These are phyloP conservation scores for Lentinula lateritia DNA, from an alignment of 768 basidiomycete species.

Conservation along the genomic window DNA sequence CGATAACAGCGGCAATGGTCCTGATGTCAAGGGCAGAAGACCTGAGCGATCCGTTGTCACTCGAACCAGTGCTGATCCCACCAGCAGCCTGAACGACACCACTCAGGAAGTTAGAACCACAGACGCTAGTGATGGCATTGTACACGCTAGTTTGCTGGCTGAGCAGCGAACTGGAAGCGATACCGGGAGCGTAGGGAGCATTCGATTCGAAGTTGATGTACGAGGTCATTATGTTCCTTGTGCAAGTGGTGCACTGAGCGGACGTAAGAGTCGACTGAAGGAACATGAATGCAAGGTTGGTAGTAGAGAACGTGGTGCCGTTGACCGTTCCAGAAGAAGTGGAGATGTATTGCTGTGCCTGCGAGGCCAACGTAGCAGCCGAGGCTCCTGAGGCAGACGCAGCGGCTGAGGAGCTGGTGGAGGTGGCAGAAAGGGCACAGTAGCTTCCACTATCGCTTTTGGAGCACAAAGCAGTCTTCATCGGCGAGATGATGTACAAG, in stretches of 20 bases:
- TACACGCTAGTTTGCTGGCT: constrained; percentile 63
- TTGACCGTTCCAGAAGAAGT: constrained; percentile 27
- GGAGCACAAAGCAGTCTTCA: constrained; percentile 65
- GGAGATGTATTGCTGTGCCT: constrained; percentile 21
- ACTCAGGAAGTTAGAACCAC: constrained; percentile 67
- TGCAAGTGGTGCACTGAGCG: constrained; percentile 77
- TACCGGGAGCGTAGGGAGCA: constrained; percentile 71
- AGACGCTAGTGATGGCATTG: constrained; percentile 51
- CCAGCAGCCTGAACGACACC: constrained; percentile 68
- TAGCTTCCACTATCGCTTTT: constrained; percentile 67
- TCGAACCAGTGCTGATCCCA: constrained; percentile 32
- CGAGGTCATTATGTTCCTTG: constrained; percentile 63
- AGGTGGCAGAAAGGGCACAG: constrained; percentile 53
- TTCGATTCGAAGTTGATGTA: constrained; percentile 75
- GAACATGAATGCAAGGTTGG: constrained; percentile 81
- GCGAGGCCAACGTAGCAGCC: not conserved
- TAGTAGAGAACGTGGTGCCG: constrained; percentile 42
- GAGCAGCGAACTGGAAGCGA: constrained; percentile 60
- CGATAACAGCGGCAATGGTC: not conserved
- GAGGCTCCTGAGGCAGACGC: constrained; percentile 1
- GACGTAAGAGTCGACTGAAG: constrained; percentile 41
- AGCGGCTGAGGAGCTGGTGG: constrained; percentile 20
- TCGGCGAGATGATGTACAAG: constrained; percentile 65
- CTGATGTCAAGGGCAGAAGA: not conserved
- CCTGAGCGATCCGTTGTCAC: not conserved